Evolutionary conservation across 768 basidiomycete genomes (phyloP).

Genomic region (Sutorius australiensis): DNA sequence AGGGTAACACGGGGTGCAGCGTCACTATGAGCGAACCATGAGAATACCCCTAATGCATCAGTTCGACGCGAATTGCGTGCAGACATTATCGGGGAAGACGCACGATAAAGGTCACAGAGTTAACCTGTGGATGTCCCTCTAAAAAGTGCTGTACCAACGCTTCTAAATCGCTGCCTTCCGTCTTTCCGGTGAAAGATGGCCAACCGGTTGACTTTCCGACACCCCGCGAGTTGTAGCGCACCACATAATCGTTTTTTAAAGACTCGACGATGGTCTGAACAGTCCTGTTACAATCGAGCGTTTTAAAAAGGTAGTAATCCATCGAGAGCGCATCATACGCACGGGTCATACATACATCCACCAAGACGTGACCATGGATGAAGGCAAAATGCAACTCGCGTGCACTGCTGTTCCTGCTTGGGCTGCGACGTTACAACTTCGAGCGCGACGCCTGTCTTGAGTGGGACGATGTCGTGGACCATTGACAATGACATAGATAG

Average conservation of each 20-base stretch:
- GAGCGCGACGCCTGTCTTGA: conserved; percentile 43
- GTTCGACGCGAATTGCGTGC: conserved; percentile 2
- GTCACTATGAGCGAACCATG: conserved; percentile 74
- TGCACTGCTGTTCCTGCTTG: conserved; percentile 11
- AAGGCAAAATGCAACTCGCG: conserved; percentile 62
- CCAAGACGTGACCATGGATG: conserved; percentile 90
- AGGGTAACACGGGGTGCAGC: conserved; percentile 51
- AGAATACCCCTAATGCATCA: conserved; percentile 68
- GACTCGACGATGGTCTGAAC: conserved; percentile 45
- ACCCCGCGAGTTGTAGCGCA: conserved; percentile 75
- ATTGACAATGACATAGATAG: too few species aligned
- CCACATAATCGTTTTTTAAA: conserved; percentile 45
- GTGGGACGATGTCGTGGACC: conserved; percentile 6
- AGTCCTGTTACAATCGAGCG: conserved; percentile 10
- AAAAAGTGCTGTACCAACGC: conserved; percentile 57
- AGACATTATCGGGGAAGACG: conserved; percentile 22
- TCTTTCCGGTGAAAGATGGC: conserved; percentile 67
- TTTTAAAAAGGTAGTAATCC: neutral
- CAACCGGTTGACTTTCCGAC: conserved; percentile 72
- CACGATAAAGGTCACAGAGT: conserved; percentile 59
- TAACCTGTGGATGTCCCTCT: conserved; percentile 38
- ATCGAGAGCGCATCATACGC: conserved; percentile 28
- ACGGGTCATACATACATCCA: conserved; percentile 75
- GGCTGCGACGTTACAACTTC: conserved; percentile 38
- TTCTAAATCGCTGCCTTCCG: conserved; percentile 67